phyloP scores from a whole-genome alignment of 129 eudicot species.

The Ambrosia trifida region DNA sequence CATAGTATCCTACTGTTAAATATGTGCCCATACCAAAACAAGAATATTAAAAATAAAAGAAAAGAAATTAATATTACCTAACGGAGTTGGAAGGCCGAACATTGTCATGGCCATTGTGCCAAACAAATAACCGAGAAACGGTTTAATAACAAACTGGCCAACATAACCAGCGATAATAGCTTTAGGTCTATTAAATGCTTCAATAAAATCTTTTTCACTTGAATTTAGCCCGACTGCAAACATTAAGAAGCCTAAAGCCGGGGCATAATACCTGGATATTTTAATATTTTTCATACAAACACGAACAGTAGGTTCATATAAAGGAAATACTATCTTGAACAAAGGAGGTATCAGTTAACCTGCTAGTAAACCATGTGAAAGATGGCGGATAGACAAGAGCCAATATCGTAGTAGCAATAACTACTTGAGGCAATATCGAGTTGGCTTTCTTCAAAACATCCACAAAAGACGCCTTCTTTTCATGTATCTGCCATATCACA shows the following conservation, averaged over 20 bases:
- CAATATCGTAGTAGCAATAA: conserved; percentile 79
- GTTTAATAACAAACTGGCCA: conserved; percentile 89
- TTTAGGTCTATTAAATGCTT: conserved; percentile 83
- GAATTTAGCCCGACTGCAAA: conserved; percentile 98
- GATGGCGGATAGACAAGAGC: conserved; percentile 97
- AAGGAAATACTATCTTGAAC: neutral
- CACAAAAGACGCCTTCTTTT: conserved; percentile 52
- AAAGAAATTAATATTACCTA: conserved; percentile 45
- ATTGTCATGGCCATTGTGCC: conserved; percentile 69
- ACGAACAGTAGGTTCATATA: neutral
- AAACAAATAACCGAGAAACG: conserved; percentile 78
- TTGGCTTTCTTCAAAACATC: conserved; percentile 72
- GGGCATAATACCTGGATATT: conserved; percentile 86
- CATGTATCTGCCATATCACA: conserved; percentile 38
- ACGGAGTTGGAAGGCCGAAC: conserved; percentile 74
- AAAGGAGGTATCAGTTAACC: conserved; percentile 37
- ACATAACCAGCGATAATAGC: conserved; percentile 78
- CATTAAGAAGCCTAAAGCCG: conserved; percentile 96
- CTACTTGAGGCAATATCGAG: conserved; percentile 85
- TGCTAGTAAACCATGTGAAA: conserved; percentile 95
- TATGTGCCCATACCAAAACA: neutral
- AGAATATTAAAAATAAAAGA: neutral
- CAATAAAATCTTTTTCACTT: conserved; percentile 85
- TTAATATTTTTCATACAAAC: conserved; percentile 1
- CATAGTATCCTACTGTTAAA: neutral